phyloP scores from a whole-genome alignment of 2,329 filamentous ascomycete species.

The Claviceps paspali region DNA sequence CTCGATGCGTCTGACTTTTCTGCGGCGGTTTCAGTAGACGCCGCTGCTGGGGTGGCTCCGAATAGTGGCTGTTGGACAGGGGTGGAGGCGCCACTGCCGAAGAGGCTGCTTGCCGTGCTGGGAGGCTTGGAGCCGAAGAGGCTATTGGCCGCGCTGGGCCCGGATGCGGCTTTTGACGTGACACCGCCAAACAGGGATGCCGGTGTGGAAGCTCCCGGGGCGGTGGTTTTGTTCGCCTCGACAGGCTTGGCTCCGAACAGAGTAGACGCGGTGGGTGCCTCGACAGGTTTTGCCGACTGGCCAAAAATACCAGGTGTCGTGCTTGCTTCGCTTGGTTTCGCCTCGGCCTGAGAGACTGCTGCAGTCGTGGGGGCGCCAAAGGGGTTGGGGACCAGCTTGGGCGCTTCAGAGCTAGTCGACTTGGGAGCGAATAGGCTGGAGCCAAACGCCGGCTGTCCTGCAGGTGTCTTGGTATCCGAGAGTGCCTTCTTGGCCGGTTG shows the following conservation, averaged over 20 bases:
- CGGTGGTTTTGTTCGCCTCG: slow-evolving; percentile 14
- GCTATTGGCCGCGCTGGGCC: slow-evolving; percentile 4
- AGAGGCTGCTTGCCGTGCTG: slow-evolving; percentile 5
- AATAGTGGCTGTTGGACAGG: slow-evolving; percentile 9
- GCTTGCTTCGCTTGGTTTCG: slow-evolving; percentile 13
- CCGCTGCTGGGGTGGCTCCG: slow-evolving; percentile 8
- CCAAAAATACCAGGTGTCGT: slow-evolving; percentile 22
- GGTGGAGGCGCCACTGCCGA: slow-evolving; percentile 6
- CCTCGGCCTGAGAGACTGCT: slow-evolving; percentile 9
- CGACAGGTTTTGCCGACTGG: slow-evolving; percentile 1
- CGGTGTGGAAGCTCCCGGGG: slow-evolving; percentile 7
- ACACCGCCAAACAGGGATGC: slow-evolving; percentile 6
- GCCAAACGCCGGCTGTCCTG: slow-evolving; percentile 15
- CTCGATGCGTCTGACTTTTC: slow-evolving; percentile 8
- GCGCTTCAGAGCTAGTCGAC: slow-evolving; percentile 13
- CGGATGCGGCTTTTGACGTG: slow-evolving; percentile 3
- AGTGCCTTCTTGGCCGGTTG: slow-evolving; percentile 19
- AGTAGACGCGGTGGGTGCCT: slow-evolving; percentile 14
- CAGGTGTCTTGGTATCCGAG: slow-evolving; percentile 16
- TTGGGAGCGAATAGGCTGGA: slow-evolving; percentile 20
- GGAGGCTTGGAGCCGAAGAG: slow-evolving; percentile 14
- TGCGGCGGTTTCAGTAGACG: slow-evolving; percentile 8
- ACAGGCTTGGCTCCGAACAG: slow-evolving; percentile 21
- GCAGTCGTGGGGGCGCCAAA: slow-evolving; percentile 10
- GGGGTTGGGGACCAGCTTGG: slow-evolving; percentile 12